A percentile compares a stretch with the other conserved stretches of the same genome.
phyloP scores from a whole-genome alignment of 768 basidiomycete genomes.

The Candolleomyces eurysporus region DNA sequence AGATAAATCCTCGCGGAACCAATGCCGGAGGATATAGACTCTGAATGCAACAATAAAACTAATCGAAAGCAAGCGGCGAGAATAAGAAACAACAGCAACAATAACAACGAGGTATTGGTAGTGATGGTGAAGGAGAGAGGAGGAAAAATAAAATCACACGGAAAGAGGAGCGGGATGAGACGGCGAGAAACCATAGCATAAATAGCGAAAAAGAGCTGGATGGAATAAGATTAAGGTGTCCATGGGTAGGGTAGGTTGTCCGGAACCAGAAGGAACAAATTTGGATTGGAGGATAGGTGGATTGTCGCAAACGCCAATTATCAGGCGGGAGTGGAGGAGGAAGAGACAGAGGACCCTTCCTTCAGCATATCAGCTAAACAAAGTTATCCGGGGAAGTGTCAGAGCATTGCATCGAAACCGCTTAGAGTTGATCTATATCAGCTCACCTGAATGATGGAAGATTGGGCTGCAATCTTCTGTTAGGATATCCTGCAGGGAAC shows the following conservation, averaged over 20 bases:
- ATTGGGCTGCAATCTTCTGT: constrained; percentile 67
- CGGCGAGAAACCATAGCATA: neutral
- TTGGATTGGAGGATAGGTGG: too few relatives aligned
- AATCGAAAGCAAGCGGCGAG: too few relatives aligned
- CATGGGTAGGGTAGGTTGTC: neutral
- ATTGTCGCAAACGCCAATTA: too few relatives aligned
- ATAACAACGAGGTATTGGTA: too few relatives aligned
- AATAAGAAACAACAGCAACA: too few relatives aligned
- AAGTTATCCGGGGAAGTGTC: too few relatives aligned
- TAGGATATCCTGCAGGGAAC: constrained; percentile 52
- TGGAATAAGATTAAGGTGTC: neutral
- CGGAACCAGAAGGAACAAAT: neutral
- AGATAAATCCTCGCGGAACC: too few relatives aligned
- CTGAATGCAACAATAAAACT: too few relatives aligned
- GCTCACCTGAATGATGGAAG: constrained; percentile 59
- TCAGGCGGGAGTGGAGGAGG: too few relatives aligned
- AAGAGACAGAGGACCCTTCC: too few relatives aligned
- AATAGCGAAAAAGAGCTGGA: neutral
- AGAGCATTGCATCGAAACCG: neutral
- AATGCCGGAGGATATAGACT: too few relatives aligned
- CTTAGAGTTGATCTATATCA: neutral
- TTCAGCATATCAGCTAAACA: too few relatives aligned
- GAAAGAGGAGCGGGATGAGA: neutral
- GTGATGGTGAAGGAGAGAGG: neutral
- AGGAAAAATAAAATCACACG: neutral